A percentile compares a stretch with the other conserved stretches of the same genome.
phyloP scores from a whole-genome alignment of 1,284 basidiomycete species.

The Papiliotrema laurentii region DNA sequence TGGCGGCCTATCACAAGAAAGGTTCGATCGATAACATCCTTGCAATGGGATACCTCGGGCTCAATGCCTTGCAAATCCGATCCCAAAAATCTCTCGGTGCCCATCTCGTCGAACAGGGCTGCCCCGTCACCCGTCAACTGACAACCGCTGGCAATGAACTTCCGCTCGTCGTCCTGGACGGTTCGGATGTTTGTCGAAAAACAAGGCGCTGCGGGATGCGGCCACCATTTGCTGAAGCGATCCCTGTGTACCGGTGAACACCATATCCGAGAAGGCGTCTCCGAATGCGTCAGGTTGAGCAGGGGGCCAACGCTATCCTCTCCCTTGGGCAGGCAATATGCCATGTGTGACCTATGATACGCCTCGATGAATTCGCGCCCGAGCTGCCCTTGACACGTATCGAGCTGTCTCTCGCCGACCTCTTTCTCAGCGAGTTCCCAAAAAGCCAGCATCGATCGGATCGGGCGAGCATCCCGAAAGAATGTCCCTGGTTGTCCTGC shows the following conservation, averaged over 20 bases:
- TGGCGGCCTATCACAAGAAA: conserved; percentile 37
- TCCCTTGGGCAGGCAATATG: conserved; percentile 18
- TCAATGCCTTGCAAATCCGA: conserved; percentile 4
- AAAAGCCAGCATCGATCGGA: conserved; percentile 29
- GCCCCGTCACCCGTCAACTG: conserved; percentile 21
- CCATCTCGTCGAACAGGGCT: conserved; percentile 24
- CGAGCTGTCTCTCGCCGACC: conserved; percentile 20
- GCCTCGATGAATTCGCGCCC: conserved; percentile 26
- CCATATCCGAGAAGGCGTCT: conserved; percentile 9
- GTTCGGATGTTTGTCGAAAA: conserved; percentile 26
- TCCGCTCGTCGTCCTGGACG: conserved; percentile 10
- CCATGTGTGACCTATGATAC: conserved; percentile 18
- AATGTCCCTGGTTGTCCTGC: conserved; percentile 26
- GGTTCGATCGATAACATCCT: conserved; percentile 24
- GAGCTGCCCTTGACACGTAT: conserved; percentile 37
- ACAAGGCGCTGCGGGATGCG: conserved; percentile 36
- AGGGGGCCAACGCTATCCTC: no score
- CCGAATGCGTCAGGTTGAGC: no score
- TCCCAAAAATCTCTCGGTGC: conserved; percentile 36
- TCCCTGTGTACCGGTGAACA: conserved; percentile 31
- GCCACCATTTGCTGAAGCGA: conserved; percentile 37
- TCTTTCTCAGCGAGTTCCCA: conserved; percentile 38
- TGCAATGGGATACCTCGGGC: conserved; percentile 12
- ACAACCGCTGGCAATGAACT: conserved; percentile 21
- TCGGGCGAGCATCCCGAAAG: conserved; percentile 33